Conservation (phyloP, 2,329 filamentous ascomycete species). For the Xylariaceae sp. region DNA sequence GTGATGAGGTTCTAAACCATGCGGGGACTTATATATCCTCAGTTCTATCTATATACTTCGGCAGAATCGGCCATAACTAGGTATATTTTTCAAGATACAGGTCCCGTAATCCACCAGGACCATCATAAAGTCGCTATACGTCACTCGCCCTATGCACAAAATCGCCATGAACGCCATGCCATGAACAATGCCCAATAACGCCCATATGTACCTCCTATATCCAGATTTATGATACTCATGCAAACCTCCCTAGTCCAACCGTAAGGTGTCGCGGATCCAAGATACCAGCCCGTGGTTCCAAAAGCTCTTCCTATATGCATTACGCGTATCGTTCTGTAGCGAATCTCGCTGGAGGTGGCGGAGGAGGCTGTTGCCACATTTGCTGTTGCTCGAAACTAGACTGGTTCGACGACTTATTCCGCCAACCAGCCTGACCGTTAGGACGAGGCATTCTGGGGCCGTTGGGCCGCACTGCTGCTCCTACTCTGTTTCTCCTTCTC, state of each 20-base stretch:
- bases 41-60: too few species aligned
- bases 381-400: conserved; percentile 10
- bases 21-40: too few species aligned
- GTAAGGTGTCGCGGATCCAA: conserved; percentile 1
- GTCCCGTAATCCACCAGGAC: conserved; percentile 5
- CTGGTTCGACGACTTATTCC: neutral
- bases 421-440: conserved; percentile 1
- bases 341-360: conserved; percentile 5
- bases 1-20: too few species aligned
- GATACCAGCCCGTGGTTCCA: conserved; percentile 4
- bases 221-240: conserved; percentile 5
- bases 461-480: conserved; percentile 6
- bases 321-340: conserved; percentile 14
- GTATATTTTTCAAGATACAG: neutral
- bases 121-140: conserved; percentile 3
- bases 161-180: conserved; percentile 17
- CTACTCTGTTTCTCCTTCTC: conserved; percentile 20
- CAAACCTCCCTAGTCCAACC: neutral
- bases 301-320: neutral
- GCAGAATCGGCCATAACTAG: too few species aligned
- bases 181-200: conserved; percentile 4
- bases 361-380: conserved; percentile 13
- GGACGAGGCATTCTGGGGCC: conserved; percentile 13
- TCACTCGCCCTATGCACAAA: neutral
- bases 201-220: conserved; percentile 5